Evolutionary conservation across 371 early-diverging fungal species (phyloP).

Genomic region (Globomyces sp.): DNA sequence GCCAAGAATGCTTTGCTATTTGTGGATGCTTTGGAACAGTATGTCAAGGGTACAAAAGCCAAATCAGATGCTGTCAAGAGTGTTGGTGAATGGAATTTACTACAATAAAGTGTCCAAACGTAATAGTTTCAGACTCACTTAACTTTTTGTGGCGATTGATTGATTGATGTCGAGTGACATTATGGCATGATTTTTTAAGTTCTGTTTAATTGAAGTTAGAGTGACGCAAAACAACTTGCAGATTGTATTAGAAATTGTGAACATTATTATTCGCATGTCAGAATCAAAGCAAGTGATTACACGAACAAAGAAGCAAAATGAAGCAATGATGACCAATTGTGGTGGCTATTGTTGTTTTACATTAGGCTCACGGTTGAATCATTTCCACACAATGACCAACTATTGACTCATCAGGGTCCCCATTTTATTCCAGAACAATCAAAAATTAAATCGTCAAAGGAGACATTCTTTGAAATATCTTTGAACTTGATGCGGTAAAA

Average conservation of each 20-base stretch:
- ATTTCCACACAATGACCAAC: too few relatives aligned
- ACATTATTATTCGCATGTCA: neutral
- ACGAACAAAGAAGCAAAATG: neutral
- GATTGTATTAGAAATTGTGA: neutral
- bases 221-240: neutral
- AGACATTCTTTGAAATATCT: too few relatives aligned
- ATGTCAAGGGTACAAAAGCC: slow-evolving; percentile 20
- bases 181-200: neutral
- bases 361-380: neutral
- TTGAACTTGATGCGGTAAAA: too few relatives aligned
- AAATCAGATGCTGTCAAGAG: slow-evolving; percentile 37
- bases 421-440: neutral
- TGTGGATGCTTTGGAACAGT: slow-evolving; percentile 63
- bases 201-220: neutral
- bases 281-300: neutral
- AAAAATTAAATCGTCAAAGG: neutral
- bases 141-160: neutral
- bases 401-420: neutral
- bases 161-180: neutral
- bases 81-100: slow-evolving; percentile 35
- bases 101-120: neutral
- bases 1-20: slow-evolving; percentile 75
- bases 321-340: neutral
- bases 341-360: neutral
- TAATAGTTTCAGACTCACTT: neutral